A percentile compares a stretch with the other conserved stretches of the same genome.
Evolutionary conservation across 2,329 filamentous ascomycete genomes (phyloP).

Genomic region (Penicillium nordicum): DNA sequence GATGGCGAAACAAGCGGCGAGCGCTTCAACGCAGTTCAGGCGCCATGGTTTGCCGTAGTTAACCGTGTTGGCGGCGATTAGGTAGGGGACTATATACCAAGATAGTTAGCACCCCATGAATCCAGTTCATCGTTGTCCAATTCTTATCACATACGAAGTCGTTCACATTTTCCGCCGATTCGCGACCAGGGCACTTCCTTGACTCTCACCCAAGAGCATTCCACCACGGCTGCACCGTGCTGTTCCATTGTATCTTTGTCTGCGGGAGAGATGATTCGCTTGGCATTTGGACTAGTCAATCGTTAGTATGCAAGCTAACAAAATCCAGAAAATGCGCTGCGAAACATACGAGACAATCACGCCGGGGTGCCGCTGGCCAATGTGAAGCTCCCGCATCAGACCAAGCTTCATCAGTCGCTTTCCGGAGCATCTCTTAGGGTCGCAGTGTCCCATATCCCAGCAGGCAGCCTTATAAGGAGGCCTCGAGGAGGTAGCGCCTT

Average conservation of each 20-base stretch:
- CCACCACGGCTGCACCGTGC: constrained; percentile 90
- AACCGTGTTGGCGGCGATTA: constrained; percentile 93
- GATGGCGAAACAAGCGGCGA: constrained; percentile 89
- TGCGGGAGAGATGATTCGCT: constrained; percentile 75
- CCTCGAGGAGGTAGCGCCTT: constrained; percentile 33
- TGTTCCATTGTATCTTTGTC: constrained; percentile 79
- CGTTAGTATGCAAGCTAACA: constrained; percentile 1
- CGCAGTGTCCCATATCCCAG: constrained; percentile 97
- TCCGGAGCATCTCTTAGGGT: constrained; percentile 92
- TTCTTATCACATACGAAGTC: constrained; percentile 52
- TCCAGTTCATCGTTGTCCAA: background rate
- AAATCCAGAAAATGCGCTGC: background rate
- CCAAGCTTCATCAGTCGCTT: constrained; percentile 91
- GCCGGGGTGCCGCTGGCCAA: constrained; percentile 87
- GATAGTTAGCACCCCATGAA: background rate
- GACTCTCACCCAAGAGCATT: constrained; percentile 94
- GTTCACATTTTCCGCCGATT: constrained; percentile 90
- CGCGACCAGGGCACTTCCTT: constrained; percentile 85
- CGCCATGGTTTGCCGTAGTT: constrained; percentile 97
- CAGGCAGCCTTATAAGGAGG: constrained; percentile 83
- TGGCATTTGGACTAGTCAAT: constrained; percentile 69
- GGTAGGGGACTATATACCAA: constrained; percentile 65
- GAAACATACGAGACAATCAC: constrained; percentile 73
- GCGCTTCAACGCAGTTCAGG: constrained; percentile 90
- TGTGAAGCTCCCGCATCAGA: constrained; percentile 85